Evolutionary conservation across 2,329 filamentous ascomycete species (phyloP).

Genomic region (Westerdykella ornata): DNA sequence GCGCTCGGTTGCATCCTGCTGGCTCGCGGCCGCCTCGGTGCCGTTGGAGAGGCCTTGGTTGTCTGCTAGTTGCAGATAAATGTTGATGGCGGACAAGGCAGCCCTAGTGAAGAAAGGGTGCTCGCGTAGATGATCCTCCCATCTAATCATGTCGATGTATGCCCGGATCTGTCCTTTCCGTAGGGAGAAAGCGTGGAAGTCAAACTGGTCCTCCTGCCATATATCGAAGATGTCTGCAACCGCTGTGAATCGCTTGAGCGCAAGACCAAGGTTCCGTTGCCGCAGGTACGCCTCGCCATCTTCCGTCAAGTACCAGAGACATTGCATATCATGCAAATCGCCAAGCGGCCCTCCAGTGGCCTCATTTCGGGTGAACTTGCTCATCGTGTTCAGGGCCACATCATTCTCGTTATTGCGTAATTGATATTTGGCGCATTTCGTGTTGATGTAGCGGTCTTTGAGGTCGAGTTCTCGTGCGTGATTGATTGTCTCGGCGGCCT

Average conservation of each 20-base stretch:
- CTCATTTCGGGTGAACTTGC: constrained; percentile 89
- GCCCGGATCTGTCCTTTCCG: constrained; percentile 91
- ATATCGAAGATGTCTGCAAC: constrained; percentile 91
- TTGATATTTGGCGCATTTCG: constrained; percentile 95
- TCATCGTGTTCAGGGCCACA: constrained; percentile 77
- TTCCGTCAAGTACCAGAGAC: constrained; percentile 92
- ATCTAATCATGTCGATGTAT: constrained; percentile 92
- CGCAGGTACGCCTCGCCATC: constrained; percentile 85
- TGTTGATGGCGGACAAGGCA: constrained; percentile 70
- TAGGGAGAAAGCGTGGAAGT: constrained; percentile 97
- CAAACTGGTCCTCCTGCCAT: constrained; percentile 98
- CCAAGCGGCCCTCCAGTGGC: constrained; percentile 78
- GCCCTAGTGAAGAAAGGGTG: constrained; percentile 89
- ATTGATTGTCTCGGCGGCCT: constrained; percentile 84
- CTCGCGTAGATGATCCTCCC: constrained; percentile 86
- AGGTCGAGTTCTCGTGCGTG: constrained; percentile 76
- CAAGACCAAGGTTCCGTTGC: constrained; percentile 73
- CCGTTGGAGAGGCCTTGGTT: constrained; percentile 60
- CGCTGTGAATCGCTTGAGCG: constrained; percentile 84
- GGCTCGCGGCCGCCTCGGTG: constrained; percentile 52
- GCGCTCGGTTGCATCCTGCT: constrained; percentile 55
- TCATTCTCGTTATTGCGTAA: constrained; percentile 88
- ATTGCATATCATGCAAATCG: constrained; percentile 96
- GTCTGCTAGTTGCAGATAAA: constrained; percentile 76
- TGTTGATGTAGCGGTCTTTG: constrained; percentile 95